These are phyloP conservation scores for Trichophyton benhamiae DNA, from an alignment of 2,329 filamentous ascomycete genomes.

Conservation along the genomic window DNA sequence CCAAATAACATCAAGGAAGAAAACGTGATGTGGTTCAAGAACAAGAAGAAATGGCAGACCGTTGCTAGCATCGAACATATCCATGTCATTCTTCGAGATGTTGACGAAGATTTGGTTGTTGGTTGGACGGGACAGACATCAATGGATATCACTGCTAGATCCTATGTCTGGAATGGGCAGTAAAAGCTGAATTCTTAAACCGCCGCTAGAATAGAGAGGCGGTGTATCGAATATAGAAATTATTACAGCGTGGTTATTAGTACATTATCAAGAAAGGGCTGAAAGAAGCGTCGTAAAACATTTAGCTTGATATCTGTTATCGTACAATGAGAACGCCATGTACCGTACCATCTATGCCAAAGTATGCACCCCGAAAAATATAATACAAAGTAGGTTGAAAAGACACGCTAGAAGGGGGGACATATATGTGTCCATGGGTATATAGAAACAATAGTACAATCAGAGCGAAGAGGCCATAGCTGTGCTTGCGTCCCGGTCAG, in stretches of 20 bases:
- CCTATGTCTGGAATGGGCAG: not conserved
- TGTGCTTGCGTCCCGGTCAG: not conserved
- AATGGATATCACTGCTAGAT: not conserved
- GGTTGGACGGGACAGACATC: not conserved
- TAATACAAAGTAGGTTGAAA: not conserved
- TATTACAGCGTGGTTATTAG: not conserved
- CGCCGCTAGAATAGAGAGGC: not conserved
- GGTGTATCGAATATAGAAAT: not conserved
- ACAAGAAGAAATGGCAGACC: conserved; percentile 2
- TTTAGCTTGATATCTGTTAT: not conserved
- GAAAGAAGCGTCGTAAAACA: not conserved
- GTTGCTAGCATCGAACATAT: conserved; percentile 2
- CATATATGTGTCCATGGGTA: not conserved
- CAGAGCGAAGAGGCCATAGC: not conserved
- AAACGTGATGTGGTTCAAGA: conserved; percentile 2
- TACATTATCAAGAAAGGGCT: not conserved
- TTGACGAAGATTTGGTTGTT: not conserved
- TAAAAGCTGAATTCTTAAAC: not conserved
- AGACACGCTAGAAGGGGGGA: not conserved
- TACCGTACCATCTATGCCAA: not conserved
- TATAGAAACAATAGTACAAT: not conserved
- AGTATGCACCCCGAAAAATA: not conserved
- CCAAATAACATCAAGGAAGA: not conserved
- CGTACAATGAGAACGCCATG: not conserved
- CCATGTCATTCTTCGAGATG: not conserved